These are phyloP conservation scores for Metarhizium album DNA, from an alignment of 2,329 filamentous ascomycete species.

Conservation along the genomic window DNA sequence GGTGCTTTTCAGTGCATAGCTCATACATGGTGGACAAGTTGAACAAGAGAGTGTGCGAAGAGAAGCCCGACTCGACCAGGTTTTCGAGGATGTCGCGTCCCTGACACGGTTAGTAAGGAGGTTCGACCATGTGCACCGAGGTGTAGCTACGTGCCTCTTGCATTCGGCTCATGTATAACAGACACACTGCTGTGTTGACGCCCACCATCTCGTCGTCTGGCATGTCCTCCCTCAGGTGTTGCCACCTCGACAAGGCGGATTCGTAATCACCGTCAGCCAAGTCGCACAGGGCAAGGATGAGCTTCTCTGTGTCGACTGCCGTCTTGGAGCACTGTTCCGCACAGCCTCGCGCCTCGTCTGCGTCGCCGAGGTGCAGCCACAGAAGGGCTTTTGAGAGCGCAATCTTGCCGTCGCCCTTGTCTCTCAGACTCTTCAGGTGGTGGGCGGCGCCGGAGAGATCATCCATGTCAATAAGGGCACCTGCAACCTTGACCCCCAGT, in stretches of 20 bases:
- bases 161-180: slow-evolving; percentile 72
- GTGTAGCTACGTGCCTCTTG: slow-evolving; percentile 42
- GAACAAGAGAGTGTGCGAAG: slow-evolving; percentile 74
- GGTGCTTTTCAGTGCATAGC: slow-evolving; percentile 69
- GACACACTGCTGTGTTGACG: slow-evolving; percentile 75
- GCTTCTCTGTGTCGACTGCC: slow-evolving; percentile 28
- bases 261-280: slow-evolving; percentile 71
- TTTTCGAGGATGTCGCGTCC: slow-evolving; percentile 57
- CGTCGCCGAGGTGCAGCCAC: slow-evolving; percentile 69
- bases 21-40: slow-evolving; percentile 90
- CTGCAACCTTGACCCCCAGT: slow-evolving; percentile 56
- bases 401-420: slow-evolving; percentile 28
- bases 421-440: slow-evolving; percentile 54
- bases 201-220: slow-evolving; percentile 55
- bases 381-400: slow-evolving; percentile 51
- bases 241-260: slow-evolving; percentile 53
- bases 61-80: slow-evolving; percentile 49
- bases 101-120: slow-evolving; percentile 24
- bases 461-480: slow-evolving; percentile 72
- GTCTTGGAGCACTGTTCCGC: slow-evolving; percentile 24
- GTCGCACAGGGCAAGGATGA: slow-evolving; percentile 58
- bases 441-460: slow-evolving; percentile 70
- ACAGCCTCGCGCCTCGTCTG: slow-evolving; percentile 51
- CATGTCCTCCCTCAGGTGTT: slow-evolving; percentile 29
- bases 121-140: neutral